phyloP scores from a whole-genome alignment of 805 yeast genomes.

The Kazachstania psychrophila region DNA sequence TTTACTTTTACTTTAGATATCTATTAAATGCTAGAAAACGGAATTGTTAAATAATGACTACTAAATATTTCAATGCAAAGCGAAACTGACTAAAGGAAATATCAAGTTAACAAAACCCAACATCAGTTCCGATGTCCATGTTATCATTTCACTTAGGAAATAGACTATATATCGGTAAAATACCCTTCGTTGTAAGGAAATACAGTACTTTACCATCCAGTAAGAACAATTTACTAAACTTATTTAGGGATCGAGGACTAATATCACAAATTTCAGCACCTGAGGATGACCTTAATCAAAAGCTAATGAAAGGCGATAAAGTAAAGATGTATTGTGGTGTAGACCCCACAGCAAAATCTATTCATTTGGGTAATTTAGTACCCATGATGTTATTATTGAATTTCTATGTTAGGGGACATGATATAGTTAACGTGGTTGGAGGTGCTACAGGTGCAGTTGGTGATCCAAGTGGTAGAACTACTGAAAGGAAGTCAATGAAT shows the following conservation, averaged over 20 bases:
- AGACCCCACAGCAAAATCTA: constrained; percentile 85
- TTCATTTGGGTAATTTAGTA: constrained; percentile 83
- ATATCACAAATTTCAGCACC: constrained; percentile 27
- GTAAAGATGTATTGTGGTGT: constrained; percentile 84
- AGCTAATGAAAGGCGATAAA: constrained; percentile 20
- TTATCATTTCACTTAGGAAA: no score
- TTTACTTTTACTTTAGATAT: no score
- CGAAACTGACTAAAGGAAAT: no score
- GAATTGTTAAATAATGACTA: no score
- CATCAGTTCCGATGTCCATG: no score
- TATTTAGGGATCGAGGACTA: constrained; percentile 20
- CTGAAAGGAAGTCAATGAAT: constrained; percentile 62
- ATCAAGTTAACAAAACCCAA: no score
- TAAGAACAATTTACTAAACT: constrained; percentile 10
- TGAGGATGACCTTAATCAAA: constrained; percentile 9
- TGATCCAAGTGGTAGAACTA: constrained; percentile 86
- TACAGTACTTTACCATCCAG: no score
- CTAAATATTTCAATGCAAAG: no score
- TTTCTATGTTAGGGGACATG: constrained; percentile 76
- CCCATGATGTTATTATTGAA: constrained; percentile 82
- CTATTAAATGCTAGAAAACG: no score
- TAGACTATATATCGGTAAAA: no score
- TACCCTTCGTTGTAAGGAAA: no score
- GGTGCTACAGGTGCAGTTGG: constrained; percentile 96
- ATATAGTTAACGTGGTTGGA: constrained; percentile 75